These are phyloP conservation scores for Plasmodium fragile DNA, from an alignment of 169 alveolate genomes.

Conservation along the genomic window DNA sequence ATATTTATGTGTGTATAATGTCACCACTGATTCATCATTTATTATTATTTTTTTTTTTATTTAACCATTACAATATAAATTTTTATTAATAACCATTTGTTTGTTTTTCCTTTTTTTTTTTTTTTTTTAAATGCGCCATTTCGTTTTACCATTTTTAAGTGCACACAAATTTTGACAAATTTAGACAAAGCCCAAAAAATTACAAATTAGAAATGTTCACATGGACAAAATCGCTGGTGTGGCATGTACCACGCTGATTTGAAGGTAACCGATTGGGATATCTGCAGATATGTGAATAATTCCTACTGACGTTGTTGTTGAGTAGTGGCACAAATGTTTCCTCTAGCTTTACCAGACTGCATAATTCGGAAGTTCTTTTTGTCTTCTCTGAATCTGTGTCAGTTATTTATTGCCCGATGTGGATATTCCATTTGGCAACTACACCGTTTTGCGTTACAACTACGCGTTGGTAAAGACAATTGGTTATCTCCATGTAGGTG, in stretches of 20 bases:
- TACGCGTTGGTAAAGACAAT: neutral
- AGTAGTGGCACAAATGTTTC: neutral
- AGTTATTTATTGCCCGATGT: neutral
- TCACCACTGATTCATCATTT: neutral
- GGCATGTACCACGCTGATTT: neutral
- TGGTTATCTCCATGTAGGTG: neutral
- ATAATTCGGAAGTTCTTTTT: neutral
- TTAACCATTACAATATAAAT: neutral
- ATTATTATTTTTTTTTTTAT: neutral
- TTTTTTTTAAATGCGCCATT: neutral
- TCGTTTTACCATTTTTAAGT: conserved; percentile 12
- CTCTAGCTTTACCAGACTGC: too few species aligned
- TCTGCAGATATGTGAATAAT: neutral
- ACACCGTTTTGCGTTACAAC: neutral
- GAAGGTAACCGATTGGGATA: neutral
- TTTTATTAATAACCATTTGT: conserved; percentile 19
- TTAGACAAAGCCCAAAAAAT: neutral
- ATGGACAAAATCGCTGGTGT: neutral
- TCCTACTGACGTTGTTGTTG: neutral
- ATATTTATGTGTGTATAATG: conserved; percentile 3
- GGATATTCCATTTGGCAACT: neutral
- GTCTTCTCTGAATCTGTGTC: neutral
- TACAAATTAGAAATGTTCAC: conserved; percentile 3
- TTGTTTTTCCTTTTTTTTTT: conserved; percentile 18
- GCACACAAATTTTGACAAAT: neutral